Evolutionary conservation across 768 basidiomycete species (phyloP).

Genomic region (Lactarius evosmus): DNA sequence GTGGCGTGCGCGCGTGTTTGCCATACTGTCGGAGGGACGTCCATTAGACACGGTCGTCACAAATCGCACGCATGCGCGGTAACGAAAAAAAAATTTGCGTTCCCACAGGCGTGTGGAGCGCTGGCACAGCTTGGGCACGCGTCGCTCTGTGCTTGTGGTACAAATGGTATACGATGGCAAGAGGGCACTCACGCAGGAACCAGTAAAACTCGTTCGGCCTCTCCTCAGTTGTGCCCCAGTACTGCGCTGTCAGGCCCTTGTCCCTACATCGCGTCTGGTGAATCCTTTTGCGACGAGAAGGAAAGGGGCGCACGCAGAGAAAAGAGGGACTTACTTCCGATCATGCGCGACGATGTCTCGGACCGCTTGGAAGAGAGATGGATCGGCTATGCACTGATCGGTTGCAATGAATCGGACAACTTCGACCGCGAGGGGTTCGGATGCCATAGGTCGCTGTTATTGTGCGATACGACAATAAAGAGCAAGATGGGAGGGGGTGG

Average conservation of each 20-base stretch:
- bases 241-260: constrained; percentile 14
- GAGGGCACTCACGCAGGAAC: constrained; percentile 9
- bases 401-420: constrained; percentile 6
- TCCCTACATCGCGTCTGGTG: not conserved
- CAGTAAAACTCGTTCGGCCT: constrained; percentile 4
- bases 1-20: constrained; percentile 6
- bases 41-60: too few species aligned
- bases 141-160: not conserved
- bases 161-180: not conserved
- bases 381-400: not conserved
- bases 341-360: constrained; percentile 3
- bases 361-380: constrained; percentile 7
- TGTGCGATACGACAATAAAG: not conserved
- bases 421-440: not conserved
- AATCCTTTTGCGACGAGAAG: not conserved
- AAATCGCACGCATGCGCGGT: too few species aligned
- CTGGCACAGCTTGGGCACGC: too few species aligned
- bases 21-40: not conserved
- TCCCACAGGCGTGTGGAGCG: too few species aligned
- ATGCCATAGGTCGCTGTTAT: not conserved
- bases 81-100: too few species aligned
- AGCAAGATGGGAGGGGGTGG: not conserved
- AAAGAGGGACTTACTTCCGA: not conserved
- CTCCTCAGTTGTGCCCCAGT: constrained; percentile 11
- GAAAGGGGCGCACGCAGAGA: too few species aligned